Conservation (phyloP, 805 yeast genomes). For the Candida tibetensis region DNA sequence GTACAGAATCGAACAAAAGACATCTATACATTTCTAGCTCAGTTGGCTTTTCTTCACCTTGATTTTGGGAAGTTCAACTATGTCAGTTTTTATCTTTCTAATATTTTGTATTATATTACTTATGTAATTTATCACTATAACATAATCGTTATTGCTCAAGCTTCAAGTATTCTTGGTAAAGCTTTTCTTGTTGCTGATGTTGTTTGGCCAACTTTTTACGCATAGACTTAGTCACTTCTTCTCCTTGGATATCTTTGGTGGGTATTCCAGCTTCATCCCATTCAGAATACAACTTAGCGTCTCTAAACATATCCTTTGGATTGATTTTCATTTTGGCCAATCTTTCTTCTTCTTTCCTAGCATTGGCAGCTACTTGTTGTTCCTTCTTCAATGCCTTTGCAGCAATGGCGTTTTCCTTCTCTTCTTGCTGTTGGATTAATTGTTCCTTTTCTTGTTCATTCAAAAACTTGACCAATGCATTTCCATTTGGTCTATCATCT, state of each 20-base stretch:
- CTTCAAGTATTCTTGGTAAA: conserved; percentile 64
- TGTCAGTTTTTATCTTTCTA: too few species aligned
- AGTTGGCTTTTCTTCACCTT: too few species aligned
- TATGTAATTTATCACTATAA: too few species aligned
- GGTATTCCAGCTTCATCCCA: conserved; percentile 92
- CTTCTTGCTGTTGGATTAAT: conserved; percentile 56
- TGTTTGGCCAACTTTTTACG: conserved; percentile 78
- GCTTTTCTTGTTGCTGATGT: conserved; percentile 76
- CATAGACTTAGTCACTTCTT: conserved; percentile 81
- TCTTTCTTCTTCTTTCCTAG: conserved; percentile 61
- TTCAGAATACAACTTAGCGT: conserved; percentile 51
- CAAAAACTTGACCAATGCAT: conserved; percentile 83
- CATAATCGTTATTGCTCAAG: too few species aligned
- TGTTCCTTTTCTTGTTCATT: conserved; percentile 66
- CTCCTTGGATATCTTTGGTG: conserved; percentile 69
- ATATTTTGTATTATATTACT: too few species aligned
- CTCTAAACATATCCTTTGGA: conserved; percentile 74
- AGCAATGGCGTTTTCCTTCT: conserved; percentile 54
- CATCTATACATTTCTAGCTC: too few species aligned
- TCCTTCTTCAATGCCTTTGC: conserved; percentile 59
- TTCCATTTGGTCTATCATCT: conserved; percentile 81
- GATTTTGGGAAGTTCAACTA: too few species aligned
- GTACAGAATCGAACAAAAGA: too few species aligned
- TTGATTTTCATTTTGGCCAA: conserved; percentile 62
- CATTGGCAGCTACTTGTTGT: conserved; percentile 47